phyloP scores from a whole-genome alignment of 768 basidiomycete genomes.

The Suillus placidus region DNA sequence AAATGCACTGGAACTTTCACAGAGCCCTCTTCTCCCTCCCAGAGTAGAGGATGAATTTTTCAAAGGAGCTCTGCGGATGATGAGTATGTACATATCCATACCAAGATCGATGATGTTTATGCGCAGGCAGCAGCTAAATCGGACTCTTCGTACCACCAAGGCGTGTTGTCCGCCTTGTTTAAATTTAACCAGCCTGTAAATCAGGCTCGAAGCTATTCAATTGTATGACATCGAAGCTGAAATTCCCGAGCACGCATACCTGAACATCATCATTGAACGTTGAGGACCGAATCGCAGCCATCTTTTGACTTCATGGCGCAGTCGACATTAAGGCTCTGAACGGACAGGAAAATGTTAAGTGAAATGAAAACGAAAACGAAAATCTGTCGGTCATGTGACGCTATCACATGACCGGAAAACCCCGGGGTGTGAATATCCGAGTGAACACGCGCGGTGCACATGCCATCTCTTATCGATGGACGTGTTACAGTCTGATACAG shows the following conservation, averaged over 20 bases:
- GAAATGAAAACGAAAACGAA: no score
- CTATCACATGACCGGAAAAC: no score
- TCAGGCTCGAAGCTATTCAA: slow-evolving; percentile 61
- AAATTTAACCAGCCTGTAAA: slow-evolving; percentile 76
- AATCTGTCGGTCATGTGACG: no score
- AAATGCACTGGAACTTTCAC: slow-evolving; percentile 79
- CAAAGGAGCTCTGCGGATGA: slow-evolving; percentile 73
- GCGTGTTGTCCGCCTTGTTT: slow-evolving; percentile 73
- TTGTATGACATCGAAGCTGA: slow-evolving; percentile 76
- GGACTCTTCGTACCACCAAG: slow-evolving; percentile 80
- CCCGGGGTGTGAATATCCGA: no score
- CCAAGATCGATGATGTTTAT: slow-evolving; percentile 24
- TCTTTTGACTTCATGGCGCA: slow-evolving; percentile 89
- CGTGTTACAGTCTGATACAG: no score
- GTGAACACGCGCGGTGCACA: no score
- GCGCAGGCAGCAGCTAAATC: slow-evolving; percentile 52
- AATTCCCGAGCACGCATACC: slow-evolving; percentile 65
- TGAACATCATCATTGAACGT: slow-evolving; percentile 81
- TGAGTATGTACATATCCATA: slow-evolving; percentile 47
- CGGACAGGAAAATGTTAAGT: no score
- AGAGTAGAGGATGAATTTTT: slow-evolving; percentile 85
- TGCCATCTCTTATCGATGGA: no score
- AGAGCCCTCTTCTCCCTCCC: slow-evolving; percentile 75
- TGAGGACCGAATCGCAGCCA: slow-evolving; percentile 70
- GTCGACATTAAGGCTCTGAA: no score